These are phyloP conservation scores for Phytophthora niederhauseri DNA, from an alignment of 352 stramenopile species.

Conservation along the genomic window DNA sequence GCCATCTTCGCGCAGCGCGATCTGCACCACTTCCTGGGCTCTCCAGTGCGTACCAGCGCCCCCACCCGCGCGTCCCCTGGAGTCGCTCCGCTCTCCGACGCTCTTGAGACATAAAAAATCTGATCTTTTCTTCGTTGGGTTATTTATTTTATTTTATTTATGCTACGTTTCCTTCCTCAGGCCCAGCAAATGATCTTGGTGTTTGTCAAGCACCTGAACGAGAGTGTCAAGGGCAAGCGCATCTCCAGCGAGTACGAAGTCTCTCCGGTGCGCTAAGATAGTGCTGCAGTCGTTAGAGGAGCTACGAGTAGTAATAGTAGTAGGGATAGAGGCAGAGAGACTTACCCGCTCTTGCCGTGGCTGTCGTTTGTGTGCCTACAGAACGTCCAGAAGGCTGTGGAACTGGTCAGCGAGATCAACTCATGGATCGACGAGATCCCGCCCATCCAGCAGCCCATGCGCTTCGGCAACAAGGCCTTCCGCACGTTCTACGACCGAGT, in stretches of 20 bases:
- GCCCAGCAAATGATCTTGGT: conserved; percentile 82
- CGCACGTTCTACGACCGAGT: conserved; percentile 89
- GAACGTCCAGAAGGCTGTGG: conserved; percentile 78
- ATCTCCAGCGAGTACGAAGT: conserved; percentile 71
- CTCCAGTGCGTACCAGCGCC: conserved; percentile 41
- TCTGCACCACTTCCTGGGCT: conserved; percentile 71
- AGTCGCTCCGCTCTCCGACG: background rate
- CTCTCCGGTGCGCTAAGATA: conserved; percentile 51
- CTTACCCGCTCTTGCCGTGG: background rate
- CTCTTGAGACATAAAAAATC: conserved; percentile 6
- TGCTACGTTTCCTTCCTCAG: conserved; percentile 32
- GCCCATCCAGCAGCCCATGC: conserved; percentile 93
- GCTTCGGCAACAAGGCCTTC: conserved; percentile 96
- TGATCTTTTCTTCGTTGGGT: conserved; percentile 7
- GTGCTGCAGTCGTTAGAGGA: conserved; percentile 1
- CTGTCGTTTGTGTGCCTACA: conserved; percentile 26
- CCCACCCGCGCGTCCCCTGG: background rate
- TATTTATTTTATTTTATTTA: conserved; percentile 8
- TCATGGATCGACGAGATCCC: conserved; percentile 93
- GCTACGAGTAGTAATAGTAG: background rate
- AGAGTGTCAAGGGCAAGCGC: conserved; percentile 68
- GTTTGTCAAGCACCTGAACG: conserved; percentile 85
- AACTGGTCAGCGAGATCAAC: conserved; percentile 68
- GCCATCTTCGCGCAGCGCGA: conserved; percentile 84
- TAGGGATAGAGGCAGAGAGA: background rate